Evolutionary conservation across 345 rosid species (phyloP).

Genomic region (Eucalyptus sideroxylon): DNA sequence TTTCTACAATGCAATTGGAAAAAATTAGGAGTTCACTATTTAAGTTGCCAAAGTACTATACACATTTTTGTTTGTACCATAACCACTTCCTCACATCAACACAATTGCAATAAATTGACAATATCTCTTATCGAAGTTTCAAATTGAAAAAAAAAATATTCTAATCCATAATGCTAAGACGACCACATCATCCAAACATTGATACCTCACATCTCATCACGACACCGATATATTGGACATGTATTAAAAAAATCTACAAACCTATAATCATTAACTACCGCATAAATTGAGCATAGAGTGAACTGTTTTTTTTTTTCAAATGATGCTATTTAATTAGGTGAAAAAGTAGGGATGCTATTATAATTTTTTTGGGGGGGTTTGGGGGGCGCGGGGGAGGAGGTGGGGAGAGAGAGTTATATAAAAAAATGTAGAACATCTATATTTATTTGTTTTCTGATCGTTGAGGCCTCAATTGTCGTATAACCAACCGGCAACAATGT

Average conservation of each 20-base stretch:
- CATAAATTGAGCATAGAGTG: not conserved
- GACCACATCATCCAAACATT: not conserved
- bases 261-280: too few species aligned
- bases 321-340: not conserved
- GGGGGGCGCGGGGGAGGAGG: not conserved
- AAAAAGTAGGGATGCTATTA: not conserved
- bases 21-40: not conserved
- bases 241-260: too few species aligned
- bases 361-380: not conserved
- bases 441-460: not conserved
- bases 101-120: not conserved
- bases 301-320: not conserved
- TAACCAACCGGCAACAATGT: not conserved
- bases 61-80: not conserved
- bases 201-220: not conserved
- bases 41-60: not conserved
- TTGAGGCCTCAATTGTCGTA: not conserved
- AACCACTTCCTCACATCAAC: not conserved
- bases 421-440: not conserved
- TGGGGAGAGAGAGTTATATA: not conserved
- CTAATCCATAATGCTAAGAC: not conserved
- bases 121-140: not conserved
- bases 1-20: not conserved
- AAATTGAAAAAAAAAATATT: not conserved
- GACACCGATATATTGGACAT: not conserved